Evolutionary conservation across 164 flowering plant genomes (phyloP), one percentile per base, ranked within the genome.

Genomic region (Aristolochia californica): DNA sequence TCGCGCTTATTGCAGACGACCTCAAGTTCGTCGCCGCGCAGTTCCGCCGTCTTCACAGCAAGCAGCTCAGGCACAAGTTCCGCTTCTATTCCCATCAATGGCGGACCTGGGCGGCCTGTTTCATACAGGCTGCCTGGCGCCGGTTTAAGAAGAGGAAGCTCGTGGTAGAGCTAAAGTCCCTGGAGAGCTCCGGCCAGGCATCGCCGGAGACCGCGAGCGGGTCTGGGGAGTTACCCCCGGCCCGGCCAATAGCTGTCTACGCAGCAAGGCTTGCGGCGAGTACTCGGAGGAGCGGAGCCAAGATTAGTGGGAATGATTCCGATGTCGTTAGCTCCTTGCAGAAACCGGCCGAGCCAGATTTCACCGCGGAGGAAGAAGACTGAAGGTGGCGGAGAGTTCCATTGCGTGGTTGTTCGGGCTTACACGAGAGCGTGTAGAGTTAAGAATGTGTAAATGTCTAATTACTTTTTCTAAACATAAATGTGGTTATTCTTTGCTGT

Each of bases 101-200:
- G 98, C 70, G 98, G 13, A 72, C 87, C 1, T 91, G 98, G 98
- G 87, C 95, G 18, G 95, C 95, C 0, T 84, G 96, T 60, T 91
- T 78, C 62, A 66, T 91, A 17, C 98, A 91, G 58, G 91, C 87
- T 2, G 95, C 96, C 0, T 91, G 95, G 93, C 66, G 96, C 1
- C 62, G 98, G 59, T 68, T 59, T 58, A 80, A 77, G 70, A 80
- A 61, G 53, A 62, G 85, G 55, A 76, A 67, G 66, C 74, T 66
- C 34, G 72, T 66, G 1, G 72, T 74, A 13, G 79, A 76, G 26
- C 70, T 77, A 12, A 64, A 56, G 65, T 77, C 81, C 16, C 62
- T 62, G 65, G 87, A 83, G 74, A 65, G 64, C 43, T 34, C 4
- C 58, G 20, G 34, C 52, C 22, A 16, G 49, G 9, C n/a, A 38